A percentile compares a stretch with the other conserved stretches of the same genome.
Conservation (phyloP, 306 rosid genomes). For the Cyamopsis tetragonoloba region DNA sequence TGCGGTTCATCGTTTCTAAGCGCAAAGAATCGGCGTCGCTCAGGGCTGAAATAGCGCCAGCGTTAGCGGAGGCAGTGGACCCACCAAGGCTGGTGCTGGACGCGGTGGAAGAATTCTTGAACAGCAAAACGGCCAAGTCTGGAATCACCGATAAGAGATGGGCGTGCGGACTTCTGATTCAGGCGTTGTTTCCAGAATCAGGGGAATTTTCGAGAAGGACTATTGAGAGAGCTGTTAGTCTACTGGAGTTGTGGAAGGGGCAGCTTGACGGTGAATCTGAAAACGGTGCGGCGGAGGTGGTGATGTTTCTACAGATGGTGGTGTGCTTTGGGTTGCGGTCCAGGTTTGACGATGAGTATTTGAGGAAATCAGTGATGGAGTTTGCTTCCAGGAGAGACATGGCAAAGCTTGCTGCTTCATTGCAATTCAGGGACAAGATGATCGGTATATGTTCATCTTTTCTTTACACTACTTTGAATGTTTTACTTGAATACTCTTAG, state of each 20-base stretch:
- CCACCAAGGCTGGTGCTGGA: slow-evolving; percentile 58
- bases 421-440: slow-evolving; percentile 52
- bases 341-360: slow-evolving; percentile 44
- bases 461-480: too few relatives aligned
- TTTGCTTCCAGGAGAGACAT: slow-evolving; percentile 72
- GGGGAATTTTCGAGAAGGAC: slow-evolving; percentile 40
- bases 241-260: slow-evolving; percentile 62
- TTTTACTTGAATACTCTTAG: not conserved
- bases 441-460: slow-evolving; percentile 53
- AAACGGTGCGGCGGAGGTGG: slow-evolving; percentile 68
- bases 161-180: slow-evolving; percentile 77
- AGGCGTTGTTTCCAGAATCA: slow-evolving; percentile 53
- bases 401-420: slow-evolving; percentile 65
- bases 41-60: slow-evolving; percentile 51
- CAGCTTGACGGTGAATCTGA: slow-evolving; percentile 39
- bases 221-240: slow-evolving; percentile 45
- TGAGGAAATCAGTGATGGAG: slow-evolving; percentile 54
- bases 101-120: slow-evolving; percentile 54
- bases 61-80: slow-evolving; percentile 73
- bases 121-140: slow-evolving; percentile 42
- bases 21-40: slow-evolving; percentile 64
- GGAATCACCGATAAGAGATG: slow-evolving; percentile 79
- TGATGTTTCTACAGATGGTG: slow-evolving; percentile 78
- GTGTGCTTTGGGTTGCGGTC: slow-evolving; percentile 46
- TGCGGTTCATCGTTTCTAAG: slow-evolving; percentile 55